Evolutionary conservation across 2,329 filamentous ascomycete species (phyloP).

Genomic region (Neurospora sp.): DNA sequence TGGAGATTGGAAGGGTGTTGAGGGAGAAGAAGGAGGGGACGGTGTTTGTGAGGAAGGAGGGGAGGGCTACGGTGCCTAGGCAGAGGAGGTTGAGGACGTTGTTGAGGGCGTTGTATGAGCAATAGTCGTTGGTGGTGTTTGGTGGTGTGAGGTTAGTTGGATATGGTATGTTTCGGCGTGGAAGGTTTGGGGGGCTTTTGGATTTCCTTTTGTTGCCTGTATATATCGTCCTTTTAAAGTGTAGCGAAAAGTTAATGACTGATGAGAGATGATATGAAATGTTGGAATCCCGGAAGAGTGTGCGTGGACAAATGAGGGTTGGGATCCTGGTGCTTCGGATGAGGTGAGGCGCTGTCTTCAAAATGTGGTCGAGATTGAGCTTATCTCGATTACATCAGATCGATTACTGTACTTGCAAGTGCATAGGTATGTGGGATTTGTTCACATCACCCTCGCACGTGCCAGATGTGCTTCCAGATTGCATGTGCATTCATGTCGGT

Average conservation of each 20-base stretch:
- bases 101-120: conserved; percentile 10
- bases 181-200: not conserved
- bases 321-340: not conserved
- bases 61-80: conserved; percentile 13
- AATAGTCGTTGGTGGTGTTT: not conserved
- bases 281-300: not conserved
- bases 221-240: not conserved
- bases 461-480: not conserved
- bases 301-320: not conserved
- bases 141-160: not conserved
- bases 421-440: not conserved
- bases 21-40: conserved; percentile 5
- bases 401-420: not conserved
- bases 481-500: not conserved
- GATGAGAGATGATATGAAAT: not conserved
- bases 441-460: not conserved
- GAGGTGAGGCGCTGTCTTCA: not conserved
- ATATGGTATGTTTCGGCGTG: not conserved
- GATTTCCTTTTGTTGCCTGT: not conserved
- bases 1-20: conserved; percentile 16
- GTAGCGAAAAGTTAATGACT: not conserved
- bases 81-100: conserved; percentile 11
- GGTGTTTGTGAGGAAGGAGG: conserved; percentile 4
- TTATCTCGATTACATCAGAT: not conserved
- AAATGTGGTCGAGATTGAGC: not conserved